phyloP scores from a whole-genome alignment of 2,329 filamentous ascomycete genomes.

The Scedosporium apiospermum region DNA sequence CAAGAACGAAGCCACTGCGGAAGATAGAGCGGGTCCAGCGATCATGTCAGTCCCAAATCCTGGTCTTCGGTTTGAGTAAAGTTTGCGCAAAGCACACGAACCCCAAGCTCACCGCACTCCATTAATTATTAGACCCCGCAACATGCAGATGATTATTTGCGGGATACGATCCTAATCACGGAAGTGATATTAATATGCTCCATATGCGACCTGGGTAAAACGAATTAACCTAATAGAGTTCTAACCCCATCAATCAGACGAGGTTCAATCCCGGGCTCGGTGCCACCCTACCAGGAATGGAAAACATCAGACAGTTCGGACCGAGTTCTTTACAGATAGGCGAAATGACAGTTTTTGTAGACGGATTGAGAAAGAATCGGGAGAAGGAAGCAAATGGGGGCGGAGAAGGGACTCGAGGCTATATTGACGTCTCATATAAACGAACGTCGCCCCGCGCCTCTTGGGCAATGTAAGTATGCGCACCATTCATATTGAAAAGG shows the following conservation, averaged over 20 bases:
- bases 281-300: neutral
- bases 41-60: neutral
- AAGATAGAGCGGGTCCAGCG: neutral
- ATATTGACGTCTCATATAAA: neutral
- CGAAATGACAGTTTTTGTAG: neutral
- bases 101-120: neutral
- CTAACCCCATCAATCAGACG: neutral
- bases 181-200: neutral
- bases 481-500: neutral
- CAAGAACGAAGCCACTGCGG: neutral
- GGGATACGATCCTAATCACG: neutral
- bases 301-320: neutral
- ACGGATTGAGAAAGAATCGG: neutral
- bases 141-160: neutral
- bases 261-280: neutral
- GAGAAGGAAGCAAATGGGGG: neutral
- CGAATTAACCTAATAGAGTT: neutral
- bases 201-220: neutral
- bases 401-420: neutral
- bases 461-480: neutral
- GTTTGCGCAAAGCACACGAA: neutral
- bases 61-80: neutral
- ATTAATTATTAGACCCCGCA: neutral
- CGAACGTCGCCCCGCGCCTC: neutral
- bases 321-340: neutral